Evolutionary conservation across 2,329 filamentous ascomycete genomes (phyloP), one percentile per base, ranked within the genome.

Genomic region (Alternaria solani): DNA sequence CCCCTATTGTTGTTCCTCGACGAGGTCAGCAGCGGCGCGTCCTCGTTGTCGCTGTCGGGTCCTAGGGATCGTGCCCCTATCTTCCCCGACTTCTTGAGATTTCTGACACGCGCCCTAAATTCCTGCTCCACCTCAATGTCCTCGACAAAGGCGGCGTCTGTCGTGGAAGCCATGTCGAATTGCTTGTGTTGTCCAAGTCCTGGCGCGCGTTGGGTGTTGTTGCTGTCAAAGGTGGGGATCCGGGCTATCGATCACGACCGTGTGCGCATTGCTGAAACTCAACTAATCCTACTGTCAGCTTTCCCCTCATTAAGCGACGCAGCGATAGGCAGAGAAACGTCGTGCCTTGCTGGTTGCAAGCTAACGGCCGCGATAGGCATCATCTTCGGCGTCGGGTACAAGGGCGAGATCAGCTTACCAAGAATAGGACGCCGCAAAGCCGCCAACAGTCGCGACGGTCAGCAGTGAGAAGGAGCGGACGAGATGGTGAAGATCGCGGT

Each of bases 71-170:
- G 61, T 14, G 66, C 51, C 44, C 64, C 63, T 47, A 64, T 63
- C 52, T 66, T 69, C n/a, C 39, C 70, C 25, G 66, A 48, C 7
- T 61, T 63, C 32, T 42, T 58, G n/a, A 59, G 59, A 26, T 36
- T 54, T 9, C 57, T 66, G 23, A 49, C 47, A n/a, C 66, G 66
- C 52, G 60, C 57, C 23, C 57, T 66, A 4, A 73, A 42, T 36
- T 67, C 63, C 34, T 69, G 68, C 44, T 78, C 75, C 30, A 72
- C 54, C 7, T 76, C 73, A 43, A 68, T 62, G 7, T 77, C 76
- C 39, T 71, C 69, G 1, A 70, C 69, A 39, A 75, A 75, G 2
- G 65, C 63, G 14, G 69, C 68, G 34, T 78, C 75, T 43, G 62
- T 71, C 18, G 62, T 70, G 16, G 68, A 61, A 23, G 68, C 59